Evolutionary conservation across 768 basidiomycete species (phyloP).

Genomic region (Serpula lacrymans): DNA sequence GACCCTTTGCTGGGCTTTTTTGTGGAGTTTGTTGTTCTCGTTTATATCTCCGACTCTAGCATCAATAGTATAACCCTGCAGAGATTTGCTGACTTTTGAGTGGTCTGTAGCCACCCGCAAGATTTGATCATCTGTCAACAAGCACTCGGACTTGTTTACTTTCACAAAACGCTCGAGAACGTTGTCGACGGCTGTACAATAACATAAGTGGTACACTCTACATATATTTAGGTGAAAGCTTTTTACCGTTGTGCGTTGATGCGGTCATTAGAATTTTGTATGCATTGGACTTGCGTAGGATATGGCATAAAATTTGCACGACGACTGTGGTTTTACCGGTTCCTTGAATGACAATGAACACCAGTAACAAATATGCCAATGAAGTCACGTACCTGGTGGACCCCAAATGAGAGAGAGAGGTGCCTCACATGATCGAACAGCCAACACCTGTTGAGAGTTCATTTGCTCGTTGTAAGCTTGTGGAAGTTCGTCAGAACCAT

Average conservation of each 20-base stretch:
- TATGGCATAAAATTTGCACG: constrained; percentile 50
- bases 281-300: constrained; percentile 30
- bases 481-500: constrained; percentile 12
- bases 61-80: constrained; percentile 61
- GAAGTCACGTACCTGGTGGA: constrained; percentile 47
- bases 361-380: background rate
- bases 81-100: constrained; percentile 53
- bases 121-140: constrained; percentile 56
- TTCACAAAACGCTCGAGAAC: constrained; percentile 60
- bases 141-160: constrained; percentile 37
- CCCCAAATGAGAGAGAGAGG: constrained; percentile 64
- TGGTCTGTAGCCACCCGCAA: constrained; percentile 67
- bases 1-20: constrained; percentile 57
- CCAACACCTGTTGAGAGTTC: constrained; percentile 54
- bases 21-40: constrained; percentile 53
- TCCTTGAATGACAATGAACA: constrained; percentile 31
- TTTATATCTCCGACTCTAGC: constrained; percentile 61
- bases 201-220: background rate
- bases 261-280: constrained; percentile 66
- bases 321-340: constrained; percentile 74
- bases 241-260: constrained; percentile 67
- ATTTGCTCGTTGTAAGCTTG: constrained; percentile 23
- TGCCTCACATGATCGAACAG: constrained; percentile 42
- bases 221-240: background rate
- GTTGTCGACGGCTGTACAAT: constrained; percentile 61